Conservation (phyloP, 2,329 filamentous ascomycete species). For the Aspergillus bombycis region DNA sequence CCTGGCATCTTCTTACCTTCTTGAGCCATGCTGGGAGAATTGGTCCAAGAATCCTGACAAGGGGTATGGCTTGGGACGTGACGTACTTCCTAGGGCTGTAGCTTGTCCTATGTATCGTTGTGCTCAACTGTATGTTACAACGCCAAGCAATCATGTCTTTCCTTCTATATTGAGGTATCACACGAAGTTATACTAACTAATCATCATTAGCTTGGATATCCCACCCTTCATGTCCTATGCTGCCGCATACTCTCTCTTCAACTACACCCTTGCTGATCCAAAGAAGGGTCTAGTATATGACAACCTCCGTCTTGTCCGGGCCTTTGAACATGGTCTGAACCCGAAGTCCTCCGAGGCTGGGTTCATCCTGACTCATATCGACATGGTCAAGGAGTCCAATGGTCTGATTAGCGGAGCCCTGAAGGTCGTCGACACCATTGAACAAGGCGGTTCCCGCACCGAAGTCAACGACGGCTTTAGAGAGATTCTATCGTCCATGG, state of each 20-base stretch:
- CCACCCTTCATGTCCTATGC: constrained; percentile 91
- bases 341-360: constrained; percentile 87
- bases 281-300: constrained; percentile 57
- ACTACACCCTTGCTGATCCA: constrained; percentile 64
- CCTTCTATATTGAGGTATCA: neutral
- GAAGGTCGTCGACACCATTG: constrained; percentile 64
- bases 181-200: neutral
- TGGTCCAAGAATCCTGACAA: constrained; percentile 62
- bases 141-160: constrained; percentile 7
- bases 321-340: constrained; percentile 88
- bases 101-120: constrained; percentile 81
- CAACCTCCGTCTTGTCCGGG: constrained; percentile 80
- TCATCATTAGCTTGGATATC: constrained; percentile 63
- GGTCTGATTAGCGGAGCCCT: constrained; percentile 74
- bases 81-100: constrained; percentile 72
- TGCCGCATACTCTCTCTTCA: constrained; percentile 65
- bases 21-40: constrained; percentile 87
- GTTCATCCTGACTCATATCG: constrained; percentile 93
- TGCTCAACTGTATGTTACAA: constrained; percentile 75
- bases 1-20: constrained; percentile 82
- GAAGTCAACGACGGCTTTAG: constrained; percentile 67
- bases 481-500: constrained; percentile 65
- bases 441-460: constrained; percentile 53
- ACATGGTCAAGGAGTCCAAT: constrained; percentile 89
- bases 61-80: constrained; percentile 75